Conservation (phyloP, 495 filamentous ascomycete genomes). For the Aspergillus sclerotiicarbonarius region DNA sequence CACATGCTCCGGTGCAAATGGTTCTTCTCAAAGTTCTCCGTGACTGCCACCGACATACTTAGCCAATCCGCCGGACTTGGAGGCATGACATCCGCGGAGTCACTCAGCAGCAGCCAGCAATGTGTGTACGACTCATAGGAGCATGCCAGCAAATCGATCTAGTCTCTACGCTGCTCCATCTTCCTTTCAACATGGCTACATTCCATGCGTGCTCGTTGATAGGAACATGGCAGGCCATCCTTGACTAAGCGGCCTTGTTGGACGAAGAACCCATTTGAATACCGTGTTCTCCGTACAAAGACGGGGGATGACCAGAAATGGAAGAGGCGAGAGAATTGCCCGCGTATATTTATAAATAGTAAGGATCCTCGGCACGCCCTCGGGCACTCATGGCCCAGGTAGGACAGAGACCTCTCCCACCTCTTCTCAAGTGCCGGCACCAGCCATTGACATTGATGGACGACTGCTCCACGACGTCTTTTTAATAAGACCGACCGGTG, state of each 20-base stretch:
- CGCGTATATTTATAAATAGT: not conserved
- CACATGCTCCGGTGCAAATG: not conserved
- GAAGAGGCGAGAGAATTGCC: not conserved
- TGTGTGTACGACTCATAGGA: not conserved
- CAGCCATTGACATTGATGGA: not conserved
- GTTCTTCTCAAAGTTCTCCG: not conserved
- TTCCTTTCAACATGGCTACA: not conserved
- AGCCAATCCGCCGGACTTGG: not conserved
- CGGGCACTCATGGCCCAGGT: not conserved
- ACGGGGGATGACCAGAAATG: not conserved
- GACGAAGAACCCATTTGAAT: not conserved
- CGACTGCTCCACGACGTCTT: not conserved
- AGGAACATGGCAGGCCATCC: not conserved
- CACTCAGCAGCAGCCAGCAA: not conserved
- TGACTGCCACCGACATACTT: constrained; percentile 5
- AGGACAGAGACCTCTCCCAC: not conserved
- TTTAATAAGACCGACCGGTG: not conserved
- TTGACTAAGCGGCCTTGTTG: not conserved
- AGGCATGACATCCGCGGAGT: not conserved
- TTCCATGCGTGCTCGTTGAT: not conserved
- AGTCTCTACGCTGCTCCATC: not conserved
- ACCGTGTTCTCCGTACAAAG: not conserved
- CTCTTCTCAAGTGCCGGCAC: not conserved
- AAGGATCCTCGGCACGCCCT: not conserved
- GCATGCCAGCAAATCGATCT: not conserved